Evolutionary conservation across 441 rosid species (phyloP), one percentile per base, ranked within the genome.

Genomic region (Mallotus japonicus): DNA sequence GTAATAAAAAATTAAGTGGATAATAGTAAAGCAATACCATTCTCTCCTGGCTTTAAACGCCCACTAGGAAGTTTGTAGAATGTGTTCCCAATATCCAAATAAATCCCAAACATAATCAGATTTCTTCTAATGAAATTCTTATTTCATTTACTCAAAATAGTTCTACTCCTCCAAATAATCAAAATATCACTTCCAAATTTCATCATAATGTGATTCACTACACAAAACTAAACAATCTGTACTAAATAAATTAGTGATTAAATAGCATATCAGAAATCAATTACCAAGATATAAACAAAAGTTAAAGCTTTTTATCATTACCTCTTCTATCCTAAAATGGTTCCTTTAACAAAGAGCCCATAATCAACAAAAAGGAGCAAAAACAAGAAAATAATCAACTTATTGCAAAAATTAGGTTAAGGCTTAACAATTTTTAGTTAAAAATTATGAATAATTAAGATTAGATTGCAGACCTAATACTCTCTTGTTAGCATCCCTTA

Each of bases 61-160:
- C 98, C 98, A 61, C 99, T 98, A 55, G 96, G 98, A 77, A 95
- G 98, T 84, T 95, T 95, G 86, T 97, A 92, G 85, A 95, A 92
- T 57, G 98, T 92, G 81, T 91, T 92, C 58, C 99, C 98, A 72
- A 91, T 92, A 85, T 95, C 96, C 76, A 95, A 24, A 24, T 24
- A 24, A 24, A 24, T 24, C 0, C 28, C 28, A 24, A 24, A 24
- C 1, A 24, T 24, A 24, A 24, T 24, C 1, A 24, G 28, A 24
- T 24, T 24, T 0, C 1, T 24, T 24, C 1, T 0, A 24, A 24
- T 24, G 28, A 24, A 24, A 24, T 24, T 24, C 28, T 24, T 24
- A 24, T 24, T 24, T 24, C 0, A 24, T 24, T 24, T 24, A 24
- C 28, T 24, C 28, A 1, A 24, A 24, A 24, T 24, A 24, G 0